Evolutionary conservation across 495 filamentous ascomycete species (phyloP).

Genomic region (Neurospora pannonica): DNA sequence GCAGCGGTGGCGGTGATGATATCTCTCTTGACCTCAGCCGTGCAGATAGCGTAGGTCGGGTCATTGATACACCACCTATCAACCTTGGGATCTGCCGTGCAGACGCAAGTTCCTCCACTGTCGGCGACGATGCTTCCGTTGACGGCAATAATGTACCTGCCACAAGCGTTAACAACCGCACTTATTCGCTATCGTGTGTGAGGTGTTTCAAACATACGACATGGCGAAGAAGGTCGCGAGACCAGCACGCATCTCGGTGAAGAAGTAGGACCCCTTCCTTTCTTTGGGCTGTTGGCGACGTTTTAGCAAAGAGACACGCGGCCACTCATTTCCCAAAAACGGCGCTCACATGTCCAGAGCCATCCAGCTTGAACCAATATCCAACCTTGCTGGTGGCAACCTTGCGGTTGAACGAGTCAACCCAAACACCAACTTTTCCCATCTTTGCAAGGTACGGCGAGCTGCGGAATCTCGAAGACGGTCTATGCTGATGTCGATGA

Average conservation of each 20-base stretch:
- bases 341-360: constrained; percentile 58
- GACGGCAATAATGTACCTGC: constrained; percentile 54
- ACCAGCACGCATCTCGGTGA: constrained; percentile 70
- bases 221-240: constrained; percentile 80
- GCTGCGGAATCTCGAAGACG: neutral
- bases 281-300: constrained; percentile 55
- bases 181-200: neutral
- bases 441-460: neutral
- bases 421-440: constrained; percentile 32
- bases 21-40: constrained; percentile 60
- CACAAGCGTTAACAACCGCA: neutral
- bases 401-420: constrained; percentile 42
- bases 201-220: constrained; percentile 43
- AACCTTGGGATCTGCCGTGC: constrained; percentile 29
- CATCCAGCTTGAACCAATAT: constrained; percentile 64
- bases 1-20: constrained; percentile 73
- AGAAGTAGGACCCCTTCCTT: constrained; percentile 65
- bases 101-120: constrained; percentile 59
- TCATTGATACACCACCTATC: constrained; percentile 40
- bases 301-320: constrained; percentile 8
- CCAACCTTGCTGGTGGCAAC: constrained; percentile 54
- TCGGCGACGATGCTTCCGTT: constrained; percentile 61
- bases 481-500: neutral
- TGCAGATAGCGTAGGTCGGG: constrained; percentile 52
- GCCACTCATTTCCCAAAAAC: neutral